Conservation (phyloP, 2,329 filamentous ascomycete genomes). For the Rhinocladiella mackenziei region DNA sequence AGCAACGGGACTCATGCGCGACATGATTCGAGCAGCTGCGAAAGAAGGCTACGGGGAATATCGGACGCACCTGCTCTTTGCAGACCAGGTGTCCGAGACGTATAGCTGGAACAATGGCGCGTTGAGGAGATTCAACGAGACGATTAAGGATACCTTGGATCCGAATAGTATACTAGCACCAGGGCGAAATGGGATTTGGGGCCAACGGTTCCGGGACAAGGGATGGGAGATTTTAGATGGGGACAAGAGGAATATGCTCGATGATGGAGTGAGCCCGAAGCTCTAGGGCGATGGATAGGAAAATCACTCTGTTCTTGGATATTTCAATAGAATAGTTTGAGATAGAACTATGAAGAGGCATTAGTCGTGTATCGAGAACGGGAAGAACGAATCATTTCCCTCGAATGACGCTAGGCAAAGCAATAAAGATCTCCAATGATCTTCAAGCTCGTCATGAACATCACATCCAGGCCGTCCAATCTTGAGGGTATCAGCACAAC, state of each 20-base stretch:
- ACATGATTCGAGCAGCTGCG: constrained; percentile 40
- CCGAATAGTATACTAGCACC: constrained; percentile 48
- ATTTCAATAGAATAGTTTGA: too few species aligned
- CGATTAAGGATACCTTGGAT: constrained; percentile 47
- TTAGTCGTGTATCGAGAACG: too few species aligned
- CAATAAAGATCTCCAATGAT: too few species aligned
- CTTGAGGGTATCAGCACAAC: constrained; percentile 33
- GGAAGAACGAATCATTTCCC: too few species aligned
- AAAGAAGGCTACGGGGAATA: constrained; percentile 46
- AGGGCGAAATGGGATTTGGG: constrained; percentile 47
- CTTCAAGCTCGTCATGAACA: too few species aligned
- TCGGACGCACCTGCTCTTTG: constrained; percentile 45
- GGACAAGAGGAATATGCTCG: constrained; percentile 19
- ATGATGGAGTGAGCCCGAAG: constrained; percentile 19
- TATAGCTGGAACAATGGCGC: constrained; percentile 43
- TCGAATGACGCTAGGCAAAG: too few species aligned
- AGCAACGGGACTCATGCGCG: constrained; percentile 33
- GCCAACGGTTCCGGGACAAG: constrained; percentile 13
- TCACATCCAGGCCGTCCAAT: too few species aligned
- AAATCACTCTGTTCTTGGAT: too few species aligned
- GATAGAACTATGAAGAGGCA: too few species aligned
- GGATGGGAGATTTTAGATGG: constrained; percentile 25
- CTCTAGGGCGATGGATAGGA: constrained; percentile 5
- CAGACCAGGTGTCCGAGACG: constrained; percentile 45
- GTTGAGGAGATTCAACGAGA: constrained; percentile 43